phyloP scores from a whole-genome alignment of 257 asterid genomes.

The Dorcoceras hygrometricum region DNA sequence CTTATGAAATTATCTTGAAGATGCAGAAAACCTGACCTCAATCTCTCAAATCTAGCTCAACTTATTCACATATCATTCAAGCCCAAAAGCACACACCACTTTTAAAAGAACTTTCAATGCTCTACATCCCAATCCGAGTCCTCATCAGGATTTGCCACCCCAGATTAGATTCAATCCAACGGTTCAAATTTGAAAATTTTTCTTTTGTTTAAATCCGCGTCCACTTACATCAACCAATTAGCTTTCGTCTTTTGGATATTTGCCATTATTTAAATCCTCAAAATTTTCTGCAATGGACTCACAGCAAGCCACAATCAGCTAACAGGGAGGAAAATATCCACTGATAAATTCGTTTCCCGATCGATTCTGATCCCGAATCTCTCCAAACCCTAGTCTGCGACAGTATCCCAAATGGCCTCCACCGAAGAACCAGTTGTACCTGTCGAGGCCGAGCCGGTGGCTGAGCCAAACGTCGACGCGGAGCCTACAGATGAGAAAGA shows the following conservation, averaged over 20 bases:
- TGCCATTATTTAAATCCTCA: not conserved
- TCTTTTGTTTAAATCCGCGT: slow-evolving; percentile 34
- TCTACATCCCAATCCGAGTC: slow-evolving; percentile 34
- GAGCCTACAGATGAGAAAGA: not conserved
- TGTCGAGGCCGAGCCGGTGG: not conserved
- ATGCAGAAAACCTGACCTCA: slow-evolving; percentile 22
- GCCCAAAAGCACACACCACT: slow-evolving; percentile 59
- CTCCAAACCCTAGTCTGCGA: too few relatives aligned
- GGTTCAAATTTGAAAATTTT: slow-evolving; percentile 30
- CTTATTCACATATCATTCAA: slow-evolving; percentile 38
- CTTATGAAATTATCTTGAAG: slow-evolving; percentile 51
- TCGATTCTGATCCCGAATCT: too few relatives aligned
- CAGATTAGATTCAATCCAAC: slow-evolving; percentile 35
- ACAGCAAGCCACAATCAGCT: too few relatives aligned
- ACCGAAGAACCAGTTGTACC: not conserved
- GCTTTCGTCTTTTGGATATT: slow-evolving; percentile 29
- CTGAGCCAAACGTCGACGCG: not conserved
- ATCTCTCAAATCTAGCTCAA: slow-evolving; percentile 27
- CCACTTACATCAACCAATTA: slow-evolving; percentile 31
- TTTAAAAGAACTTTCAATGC: slow-evolving; percentile 13
- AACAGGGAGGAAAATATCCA: too few relatives aligned
- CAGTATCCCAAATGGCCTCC: not conserved
- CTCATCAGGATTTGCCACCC: slow-evolving; percentile 21
- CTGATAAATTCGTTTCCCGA: too few relatives aligned
- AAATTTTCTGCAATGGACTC: not conserved